phyloP scores from a whole-genome alignment of 257 asterid genomes.

The Nyctanthes arbortristis region DNA sequence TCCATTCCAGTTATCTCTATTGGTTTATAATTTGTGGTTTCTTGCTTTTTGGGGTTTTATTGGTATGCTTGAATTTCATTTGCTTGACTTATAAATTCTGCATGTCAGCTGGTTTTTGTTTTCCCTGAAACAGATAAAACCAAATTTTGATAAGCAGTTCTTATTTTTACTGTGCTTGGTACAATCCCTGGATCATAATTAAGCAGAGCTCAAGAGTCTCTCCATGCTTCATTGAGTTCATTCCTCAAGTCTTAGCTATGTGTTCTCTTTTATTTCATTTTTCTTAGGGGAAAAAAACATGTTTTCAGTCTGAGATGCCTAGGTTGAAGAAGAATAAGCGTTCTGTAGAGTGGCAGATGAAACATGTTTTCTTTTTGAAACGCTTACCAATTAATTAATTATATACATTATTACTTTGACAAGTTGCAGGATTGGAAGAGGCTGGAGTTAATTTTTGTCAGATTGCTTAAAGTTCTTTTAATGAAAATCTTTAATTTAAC shows the following conservation, averaged over 20 bases:
- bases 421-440: constrained; percentile 16
- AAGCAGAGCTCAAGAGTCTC: not conserved
- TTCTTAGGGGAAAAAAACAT: not conserved
- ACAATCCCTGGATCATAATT: not conserved
- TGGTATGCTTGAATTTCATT: constrained; percentile 19
- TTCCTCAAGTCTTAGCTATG: not conserved
- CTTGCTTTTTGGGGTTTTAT: not conserved
- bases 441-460: not conserved
- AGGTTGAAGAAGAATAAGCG: not conserved
- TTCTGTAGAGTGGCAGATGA: not conserved
- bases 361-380: constrained; percentile 15
- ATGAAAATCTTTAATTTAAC: not conserved
- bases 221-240: not conserved
- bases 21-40: not conserved
- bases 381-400: too few species aligned
- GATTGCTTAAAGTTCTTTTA: constrained; percentile 6
- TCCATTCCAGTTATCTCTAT: not conserved
- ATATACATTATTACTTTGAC: constrained; percentile 12
- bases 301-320: not conserved
- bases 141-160: not conserved
- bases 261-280: constrained; percentile 1
- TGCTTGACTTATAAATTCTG: constrained; percentile 21
- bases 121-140: not conserved
- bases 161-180: constrained; percentile 3
- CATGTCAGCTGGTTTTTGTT: constrained; percentile 15